These are phyloP conservation scores for Neofusicoccum kwambonambiense DNA, from an alignment of 2,329 filamentous ascomycete species.

Conservation along the genomic window DNA sequence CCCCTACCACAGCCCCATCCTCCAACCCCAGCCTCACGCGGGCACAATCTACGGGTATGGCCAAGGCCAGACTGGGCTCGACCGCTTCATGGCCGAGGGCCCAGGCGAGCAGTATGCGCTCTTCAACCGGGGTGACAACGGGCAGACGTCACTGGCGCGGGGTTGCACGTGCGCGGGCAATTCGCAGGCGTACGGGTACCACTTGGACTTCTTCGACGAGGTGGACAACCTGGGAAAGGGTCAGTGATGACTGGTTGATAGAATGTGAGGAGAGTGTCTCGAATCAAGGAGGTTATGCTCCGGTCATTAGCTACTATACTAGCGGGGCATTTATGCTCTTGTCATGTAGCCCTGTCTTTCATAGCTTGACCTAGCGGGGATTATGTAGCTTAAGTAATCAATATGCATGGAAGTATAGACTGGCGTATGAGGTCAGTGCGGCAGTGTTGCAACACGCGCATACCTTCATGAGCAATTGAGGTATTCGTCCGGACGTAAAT, in stretches of 20 bases:
- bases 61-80: conserved; percentile 20
- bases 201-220: background rate
- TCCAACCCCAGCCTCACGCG: background rate
- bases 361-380: too few species aligned
- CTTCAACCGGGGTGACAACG: conserved; percentile 23
- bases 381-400: too few species aligned
- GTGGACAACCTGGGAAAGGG: background rate
- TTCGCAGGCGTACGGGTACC: background rate
- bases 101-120: conserved; percentile 25
- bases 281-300: background rate
- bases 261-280: background rate
- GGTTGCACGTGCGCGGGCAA: conserved; percentile 21
- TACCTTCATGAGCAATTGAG: too few species aligned
- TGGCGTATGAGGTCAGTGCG: too few species aligned
- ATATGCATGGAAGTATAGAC: too few species aligned
- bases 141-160: conserved; percentile 23
- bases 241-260: background rate
- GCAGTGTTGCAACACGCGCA: too few species aligned
- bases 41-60: background rate
- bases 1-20: conserved; percentile 21
- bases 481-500: too few species aligned
- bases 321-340: too few species aligned
- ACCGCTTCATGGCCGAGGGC: conserved; percentile 26
- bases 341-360: too few species aligned
- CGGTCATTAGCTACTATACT: too few species aligned